phyloP scores from a whole-genome alignment of 305 asterid genomes.

The Fraxinus floribunda region DNA sequence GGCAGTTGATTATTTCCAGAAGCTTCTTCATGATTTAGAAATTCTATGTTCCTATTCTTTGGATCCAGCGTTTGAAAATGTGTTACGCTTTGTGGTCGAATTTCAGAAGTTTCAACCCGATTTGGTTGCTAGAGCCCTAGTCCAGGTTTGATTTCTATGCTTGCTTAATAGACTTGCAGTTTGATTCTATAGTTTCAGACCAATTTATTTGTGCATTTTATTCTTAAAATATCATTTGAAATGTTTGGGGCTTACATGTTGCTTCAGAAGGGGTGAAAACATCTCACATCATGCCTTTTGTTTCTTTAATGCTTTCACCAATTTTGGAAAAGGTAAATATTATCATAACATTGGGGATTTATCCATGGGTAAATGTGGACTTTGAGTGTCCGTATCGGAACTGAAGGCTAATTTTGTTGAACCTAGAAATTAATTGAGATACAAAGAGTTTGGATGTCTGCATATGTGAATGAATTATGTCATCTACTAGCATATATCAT shows the following conservation, averaged over 20 bases:
- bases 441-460: background rate
- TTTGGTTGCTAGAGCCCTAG: slow-evolving; percentile 81
- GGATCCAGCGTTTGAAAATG: slow-evolving; percentile 71
- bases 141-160: slow-evolving; percentile 59
- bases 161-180: slow-evolving; percentile 12
- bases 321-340: slow-evolving; percentile 7
- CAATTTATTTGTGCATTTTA: background rate
- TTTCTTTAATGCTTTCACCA: slow-evolving; percentile 10
- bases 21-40: slow-evolving; percentile 92
- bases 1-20: slow-evolving; percentile 88
- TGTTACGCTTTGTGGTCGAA: slow-evolving; percentile 73
- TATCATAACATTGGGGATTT: background rate
- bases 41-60: slow-evolving; percentile 64
- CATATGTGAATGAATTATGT: background rate
- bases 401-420: background rate
- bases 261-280: slow-evolving; percentile 11
- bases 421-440: slow-evolving; percentile 7
- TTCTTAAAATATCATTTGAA: slow-evolving; percentile 7
- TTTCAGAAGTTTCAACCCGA: slow-evolving; percentile 87
- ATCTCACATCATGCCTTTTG: slow-evolving; percentile 7
- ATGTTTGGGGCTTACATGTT: slow-evolving; percentile 6
- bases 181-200: slow-evolving; percentile 17
- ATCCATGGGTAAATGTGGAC: background rate
- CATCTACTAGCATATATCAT: background rate
- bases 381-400: slow-evolving; percentile 6